Evolutionary conservation across 2,329 filamentous ascomycete species (phyloP).

Genomic region (Scedosporium boydii): DNA sequence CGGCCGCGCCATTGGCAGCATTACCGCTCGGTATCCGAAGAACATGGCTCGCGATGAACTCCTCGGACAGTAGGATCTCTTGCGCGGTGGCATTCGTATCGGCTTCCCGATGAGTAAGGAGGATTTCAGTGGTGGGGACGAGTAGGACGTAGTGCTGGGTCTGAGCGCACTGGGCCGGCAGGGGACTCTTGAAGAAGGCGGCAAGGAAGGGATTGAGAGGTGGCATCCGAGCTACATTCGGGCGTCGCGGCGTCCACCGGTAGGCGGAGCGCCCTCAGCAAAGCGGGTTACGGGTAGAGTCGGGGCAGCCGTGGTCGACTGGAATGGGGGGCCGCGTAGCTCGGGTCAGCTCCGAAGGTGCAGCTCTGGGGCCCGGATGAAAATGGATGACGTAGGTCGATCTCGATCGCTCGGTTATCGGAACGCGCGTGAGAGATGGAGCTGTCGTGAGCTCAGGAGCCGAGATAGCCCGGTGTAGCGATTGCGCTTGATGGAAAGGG

Average conservation of each 20-base stretch:
- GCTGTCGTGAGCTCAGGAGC: background rate
- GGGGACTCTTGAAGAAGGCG: conserved; percentile 96
- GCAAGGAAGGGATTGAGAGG: conserved; percentile 97
- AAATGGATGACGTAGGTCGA: background rate
- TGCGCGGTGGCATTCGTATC: conserved; percentile 69
- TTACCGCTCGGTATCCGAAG: conserved; percentile 63
- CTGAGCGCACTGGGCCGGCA: conserved; percentile 84
- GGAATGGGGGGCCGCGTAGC: background rate
- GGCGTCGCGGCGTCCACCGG: background rate
- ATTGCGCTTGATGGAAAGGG: background rate
- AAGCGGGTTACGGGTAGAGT: background rate
- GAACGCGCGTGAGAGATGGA: background rate
- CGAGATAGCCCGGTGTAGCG: background rate
- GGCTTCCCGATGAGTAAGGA: conserved; percentile 78
- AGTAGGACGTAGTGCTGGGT: conserved; percentile 88
- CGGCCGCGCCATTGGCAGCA: conserved; percentile 32
- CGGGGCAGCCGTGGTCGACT: background rate
- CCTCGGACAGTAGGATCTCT: conserved; percentile 80
- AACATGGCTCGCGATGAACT: conserved; percentile 95
- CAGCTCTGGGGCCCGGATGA: background rate
- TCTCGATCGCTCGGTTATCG: background rate
- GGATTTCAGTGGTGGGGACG: conserved; percentile 84
- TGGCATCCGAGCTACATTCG: conserved; percentile 53
- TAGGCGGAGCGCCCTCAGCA: background rate
- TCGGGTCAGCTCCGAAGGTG: background rate